Conservation (phyloP, 164 flowering plant genomes). For the Brasenia schreberi region DNA sequence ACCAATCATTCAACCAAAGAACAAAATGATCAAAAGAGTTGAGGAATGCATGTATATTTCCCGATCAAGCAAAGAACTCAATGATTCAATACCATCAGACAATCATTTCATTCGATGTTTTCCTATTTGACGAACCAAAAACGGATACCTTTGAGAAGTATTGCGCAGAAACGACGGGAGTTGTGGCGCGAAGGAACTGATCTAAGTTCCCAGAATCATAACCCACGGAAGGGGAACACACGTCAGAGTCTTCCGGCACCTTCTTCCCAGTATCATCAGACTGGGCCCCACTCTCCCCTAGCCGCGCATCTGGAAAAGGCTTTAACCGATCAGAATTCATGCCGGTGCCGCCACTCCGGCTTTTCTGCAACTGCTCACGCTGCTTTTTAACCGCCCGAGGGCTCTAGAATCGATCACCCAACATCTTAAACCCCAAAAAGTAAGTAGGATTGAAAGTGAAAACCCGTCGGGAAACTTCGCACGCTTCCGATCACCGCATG, state of each 20-base stretch:
- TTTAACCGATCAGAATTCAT: neutral
- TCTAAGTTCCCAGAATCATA: constrained; percentile 31
- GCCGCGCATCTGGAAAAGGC: neutral
- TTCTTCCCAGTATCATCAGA: constrained; percentile 6
- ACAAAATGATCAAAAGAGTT: neutral
- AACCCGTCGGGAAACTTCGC: neutral
- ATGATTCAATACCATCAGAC: neutral
- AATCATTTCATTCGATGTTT: neutral
- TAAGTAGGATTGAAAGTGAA: neutral
- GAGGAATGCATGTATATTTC: too few relatives aligned
- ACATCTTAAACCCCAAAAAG: neutral
- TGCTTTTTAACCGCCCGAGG: constrained; percentile 12
- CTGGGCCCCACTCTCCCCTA: constrained; percentile 5
- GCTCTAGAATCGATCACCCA: constrained; percentile 13
- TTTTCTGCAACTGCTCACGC: constrained; percentile 7
- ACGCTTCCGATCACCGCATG: neutral
- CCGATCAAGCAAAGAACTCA: neutral
- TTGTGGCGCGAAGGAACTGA: constrained; percentile 39
- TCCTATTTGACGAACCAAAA: neutral
- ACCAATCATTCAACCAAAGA: neutral
- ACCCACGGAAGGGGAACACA: neutral
- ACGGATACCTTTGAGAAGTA: constrained; percentile 32
- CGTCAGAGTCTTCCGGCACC: neutral
- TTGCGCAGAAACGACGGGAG: constrained; percentile 40
- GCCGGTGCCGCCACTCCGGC: constrained; percentile 5